A percentile compares a stretch with the other conserved stretches of the same genome.
phyloP scores from a whole-genome alignment of 2,329 filamentous ascomycete species.

The Phialemoniopsis sp. region DNA sequence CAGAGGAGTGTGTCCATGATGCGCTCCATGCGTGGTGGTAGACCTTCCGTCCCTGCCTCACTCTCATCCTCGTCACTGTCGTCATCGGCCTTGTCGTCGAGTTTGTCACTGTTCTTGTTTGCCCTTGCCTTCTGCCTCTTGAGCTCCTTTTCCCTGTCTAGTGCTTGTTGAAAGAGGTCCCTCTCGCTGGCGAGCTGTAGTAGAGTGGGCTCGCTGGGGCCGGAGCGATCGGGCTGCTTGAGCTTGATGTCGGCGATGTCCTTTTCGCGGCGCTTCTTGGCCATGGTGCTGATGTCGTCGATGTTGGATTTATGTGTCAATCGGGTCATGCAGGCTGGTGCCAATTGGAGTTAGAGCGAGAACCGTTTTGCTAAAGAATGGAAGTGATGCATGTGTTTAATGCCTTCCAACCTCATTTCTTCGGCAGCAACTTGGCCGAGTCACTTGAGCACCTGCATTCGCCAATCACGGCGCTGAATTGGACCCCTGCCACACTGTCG shows the following conservation, averaged over 20 bases:
- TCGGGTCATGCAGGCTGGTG: neutral
- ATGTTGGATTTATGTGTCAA: neutral
- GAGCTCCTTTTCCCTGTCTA: conserved; percentile 30
- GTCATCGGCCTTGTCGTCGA: conserved; percentile 28
- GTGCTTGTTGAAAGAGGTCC: conserved; percentile 49
- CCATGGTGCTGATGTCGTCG: conserved; percentile 29
- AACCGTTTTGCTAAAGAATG: too few species aligned
- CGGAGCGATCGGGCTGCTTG: conserved; percentile 64
- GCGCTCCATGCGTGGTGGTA: conserved; percentile 44
- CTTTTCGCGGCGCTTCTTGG: conserved; percentile 44
- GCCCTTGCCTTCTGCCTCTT: conserved; percentile 11
- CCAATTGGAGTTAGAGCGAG: too few species aligned
- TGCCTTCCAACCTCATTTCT: too few species aligned
- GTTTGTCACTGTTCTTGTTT: conserved; percentile 8
- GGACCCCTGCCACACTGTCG: too few species aligned
- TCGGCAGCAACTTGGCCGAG: too few species aligned
- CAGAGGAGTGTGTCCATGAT: conserved; percentile 54
- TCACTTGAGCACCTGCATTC: too few species aligned
- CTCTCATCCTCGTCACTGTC: conserved; percentile 16
- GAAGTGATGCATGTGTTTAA: too few species aligned
- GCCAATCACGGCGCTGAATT: too few species aligned
- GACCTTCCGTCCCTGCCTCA: conserved; percentile 20
- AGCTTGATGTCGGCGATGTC: conserved; percentile 53
- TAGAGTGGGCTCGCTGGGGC: conserved; percentile 61
- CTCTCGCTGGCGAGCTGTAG: conserved; percentile 67